Base-by-base conservation (phyloP, 2,329 filamentous ascomycete genomes). In the Colletotrichum karsti region DNA sequence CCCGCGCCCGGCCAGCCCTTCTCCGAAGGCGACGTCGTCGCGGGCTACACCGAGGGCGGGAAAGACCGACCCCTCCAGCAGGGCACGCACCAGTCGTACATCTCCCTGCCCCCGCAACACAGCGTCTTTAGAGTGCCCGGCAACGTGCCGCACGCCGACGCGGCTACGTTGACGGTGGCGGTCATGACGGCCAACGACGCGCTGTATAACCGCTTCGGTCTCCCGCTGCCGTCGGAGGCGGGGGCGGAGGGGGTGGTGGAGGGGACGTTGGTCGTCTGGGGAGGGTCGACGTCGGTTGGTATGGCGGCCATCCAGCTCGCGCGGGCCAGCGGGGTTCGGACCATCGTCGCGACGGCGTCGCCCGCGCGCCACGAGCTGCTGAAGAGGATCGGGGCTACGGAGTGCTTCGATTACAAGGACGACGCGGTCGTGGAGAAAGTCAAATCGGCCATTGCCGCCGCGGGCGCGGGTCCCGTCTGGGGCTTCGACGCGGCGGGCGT, bases 281-380 rank as follows among this genome's bases (percentile, higher is more conserved):
- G 78, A 13, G 79, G 76, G 5, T 73, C 73, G 3, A 76, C 73
- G 1, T 73, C 72, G 15, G 77, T 81, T 3, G 79, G 79, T 9
- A 73, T 73, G 53, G 75, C 73, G n/a, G 75, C 76, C 2, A 74
- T 81, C n/a, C 78, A 80, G 60, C 68, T 80, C 6, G 79, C 78
- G 0, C 71, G 67, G 7, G 73, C 74, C 0, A 72, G 74, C 0
- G 79, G 78, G 1, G 61, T 71, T 9, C 62, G 69, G 3, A 70
- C 72, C 15, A 77, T 81, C 28, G 71, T 80, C 28, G 72, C 74
- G 1, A 79, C 78, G 0, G 74, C 75, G 0, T 77, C 75, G 7
- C 48, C 71, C 10, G 71, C 73, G 55, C 78, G 78, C 12, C 76
- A 79, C 42, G 73, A 73, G 3, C 72, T 72, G 15, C 72, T 78